These are phyloP conservation scores for Pythium phragmitis DNA, from an alignment of 352 stramenopile genomes.

Conservation along the genomic window DNA sequence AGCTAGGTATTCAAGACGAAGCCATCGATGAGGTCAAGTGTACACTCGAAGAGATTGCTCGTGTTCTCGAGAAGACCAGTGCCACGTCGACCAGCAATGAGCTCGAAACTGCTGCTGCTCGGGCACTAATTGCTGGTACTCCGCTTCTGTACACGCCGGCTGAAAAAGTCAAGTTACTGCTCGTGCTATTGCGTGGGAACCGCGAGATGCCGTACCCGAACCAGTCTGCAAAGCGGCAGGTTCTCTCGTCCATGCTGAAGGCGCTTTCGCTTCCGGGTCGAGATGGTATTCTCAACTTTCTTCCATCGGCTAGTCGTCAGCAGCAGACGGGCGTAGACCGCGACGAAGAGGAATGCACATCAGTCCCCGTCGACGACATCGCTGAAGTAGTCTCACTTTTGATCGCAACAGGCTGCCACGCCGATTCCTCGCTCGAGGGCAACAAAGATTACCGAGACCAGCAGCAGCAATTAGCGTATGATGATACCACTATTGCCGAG, in stretches of 20 bases:
- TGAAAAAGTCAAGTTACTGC: slow-evolving; percentile 70
- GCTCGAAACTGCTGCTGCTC: slow-evolving; percentile 57
- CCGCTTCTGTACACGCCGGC: slow-evolving; percentile 60
- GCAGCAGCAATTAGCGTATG: not conserved
- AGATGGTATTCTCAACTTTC: slow-evolving; percentile 69
- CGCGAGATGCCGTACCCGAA: slow-evolving; percentile 28
- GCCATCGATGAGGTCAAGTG: slow-evolving; percentile 39
- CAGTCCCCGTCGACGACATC: slow-evolving; percentile 15
- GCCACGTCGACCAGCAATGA: slow-evolving; percentile 1
- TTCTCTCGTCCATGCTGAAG: slow-evolving; percentile 57
- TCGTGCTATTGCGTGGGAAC: slow-evolving; percentile 56
- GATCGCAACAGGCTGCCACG: slow-evolving; percentile 22
- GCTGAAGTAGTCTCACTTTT: slow-evolving; percentile 35
- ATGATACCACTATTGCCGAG: slow-evolving; percentile 28
- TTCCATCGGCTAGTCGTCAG: slow-evolving; percentile 26
- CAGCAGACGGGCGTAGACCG: slow-evolving; percentile 21
- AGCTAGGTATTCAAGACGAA: slow-evolving; percentile 38
- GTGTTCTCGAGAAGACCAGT: slow-evolving; percentile 7
- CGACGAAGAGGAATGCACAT: slow-evolving; percentile 3
- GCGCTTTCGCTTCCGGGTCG: slow-evolving; percentile 53
- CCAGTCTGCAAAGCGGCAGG: slow-evolving; percentile 44
- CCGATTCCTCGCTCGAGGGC: not conserved
- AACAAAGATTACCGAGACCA: not conserved
- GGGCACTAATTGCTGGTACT: slow-evolving; percentile 64
- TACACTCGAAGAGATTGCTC: slow-evolving; percentile 52